Conservation (phyloP, 108 stramenopile genomes). For the Heterococcus sp. region DNA sequence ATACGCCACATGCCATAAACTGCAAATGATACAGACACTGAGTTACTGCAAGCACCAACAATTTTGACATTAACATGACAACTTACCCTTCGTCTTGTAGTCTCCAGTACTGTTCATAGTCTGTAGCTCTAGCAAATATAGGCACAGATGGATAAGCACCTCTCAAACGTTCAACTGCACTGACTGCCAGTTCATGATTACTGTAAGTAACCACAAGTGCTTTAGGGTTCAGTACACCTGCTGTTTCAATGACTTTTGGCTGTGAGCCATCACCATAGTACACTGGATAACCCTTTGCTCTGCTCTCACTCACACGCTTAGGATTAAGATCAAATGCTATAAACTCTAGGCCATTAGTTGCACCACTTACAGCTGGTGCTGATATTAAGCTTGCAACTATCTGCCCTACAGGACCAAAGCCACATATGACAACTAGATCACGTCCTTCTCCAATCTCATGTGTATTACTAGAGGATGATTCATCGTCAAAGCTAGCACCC, state of each 20-base stretch:
- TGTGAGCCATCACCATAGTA: slow-evolving; percentile 23
- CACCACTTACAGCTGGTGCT: background rate
- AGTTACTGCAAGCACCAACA: no score
- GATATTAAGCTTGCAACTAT: background rate
- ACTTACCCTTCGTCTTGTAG: slow-evolving; percentile 13
- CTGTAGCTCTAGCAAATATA: slow-evolving; percentile 12
- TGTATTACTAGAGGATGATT: background rate
- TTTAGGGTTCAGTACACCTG: slow-evolving; percentile 8
- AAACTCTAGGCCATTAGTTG: background rate
- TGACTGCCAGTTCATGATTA: slow-evolving; percentile 1
- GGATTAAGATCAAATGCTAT: slow-evolving; percentile 29
- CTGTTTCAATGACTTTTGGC: slow-evolving; percentile 10
- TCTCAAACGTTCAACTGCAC: slow-evolving; percentile 21
- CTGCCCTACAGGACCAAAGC: slow-evolving; percentile 11
- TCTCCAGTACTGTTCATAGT: slow-evolving; percentile 33
- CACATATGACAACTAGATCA: slow-evolving; percentile 6
- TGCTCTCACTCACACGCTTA: slow-evolving; percentile 10
- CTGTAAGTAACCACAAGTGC: slow-evolving; percentile 31
- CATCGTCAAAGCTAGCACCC: no score
- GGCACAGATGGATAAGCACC: slow-evolving; percentile 11
- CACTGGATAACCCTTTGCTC: slow-evolving; percentile 6
- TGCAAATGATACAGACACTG: no score
- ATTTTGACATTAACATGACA: no score
- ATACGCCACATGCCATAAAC: no score
- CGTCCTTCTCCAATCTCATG: background rate